These are phyloP conservation scores for Tricholoma furcatifolium DNA, from an alignment of 768 basidiomycete species.

Conservation along the genomic window DNA sequence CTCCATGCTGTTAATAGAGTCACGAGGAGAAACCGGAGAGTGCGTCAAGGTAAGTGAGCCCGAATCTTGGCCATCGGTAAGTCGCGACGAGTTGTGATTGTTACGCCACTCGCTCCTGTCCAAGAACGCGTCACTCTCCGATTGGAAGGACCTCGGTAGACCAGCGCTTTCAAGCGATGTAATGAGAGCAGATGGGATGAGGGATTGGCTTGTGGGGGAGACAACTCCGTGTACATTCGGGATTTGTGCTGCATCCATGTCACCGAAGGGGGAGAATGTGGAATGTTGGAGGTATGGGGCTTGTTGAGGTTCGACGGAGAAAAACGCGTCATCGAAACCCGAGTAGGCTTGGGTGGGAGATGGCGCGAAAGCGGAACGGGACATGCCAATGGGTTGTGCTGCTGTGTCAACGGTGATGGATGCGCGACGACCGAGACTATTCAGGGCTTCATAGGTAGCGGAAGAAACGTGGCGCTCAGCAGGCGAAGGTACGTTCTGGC, in stretches of 20 bases:
- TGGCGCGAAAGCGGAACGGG: constrained; percentile 23
- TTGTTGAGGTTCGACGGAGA: constrained; percentile 25
- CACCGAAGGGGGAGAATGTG: constrained; percentile 56
- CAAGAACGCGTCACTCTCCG: constrained; percentile 50
- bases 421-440: constrained; percentile 11
- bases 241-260: constrained; percentile 29
- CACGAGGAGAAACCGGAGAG: constrained; percentile 22
- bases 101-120: constrained; percentile 49
- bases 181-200: constrained; percentile 58
- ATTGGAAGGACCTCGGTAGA: constrained; percentile 47
- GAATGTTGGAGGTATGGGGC: constrained; percentile 13
- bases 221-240: constrained; percentile 23
- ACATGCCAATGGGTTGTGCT: constrained; percentile 24
- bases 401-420: constrained; percentile 18
- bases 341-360: constrained; percentile 32
- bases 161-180: constrained; percentile 46
- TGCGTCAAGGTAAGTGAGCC: constrained; percentile 26
- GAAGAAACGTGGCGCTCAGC: constrained; percentile 13
- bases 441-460: constrained; percentile 6
- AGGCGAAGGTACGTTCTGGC: constrained; percentile 15
- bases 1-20: constrained; percentile 27
- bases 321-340: constrained; percentile 39
- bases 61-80: constrained; percentile 12
- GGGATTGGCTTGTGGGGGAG: constrained; percentile 44
- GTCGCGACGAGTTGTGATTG: constrained; percentile 12